These are phyloP conservation scores for Athelia psychrophila DNA, from an alignment of 1,284 basidiomycete species.

Conservation along the genomic window DNA sequence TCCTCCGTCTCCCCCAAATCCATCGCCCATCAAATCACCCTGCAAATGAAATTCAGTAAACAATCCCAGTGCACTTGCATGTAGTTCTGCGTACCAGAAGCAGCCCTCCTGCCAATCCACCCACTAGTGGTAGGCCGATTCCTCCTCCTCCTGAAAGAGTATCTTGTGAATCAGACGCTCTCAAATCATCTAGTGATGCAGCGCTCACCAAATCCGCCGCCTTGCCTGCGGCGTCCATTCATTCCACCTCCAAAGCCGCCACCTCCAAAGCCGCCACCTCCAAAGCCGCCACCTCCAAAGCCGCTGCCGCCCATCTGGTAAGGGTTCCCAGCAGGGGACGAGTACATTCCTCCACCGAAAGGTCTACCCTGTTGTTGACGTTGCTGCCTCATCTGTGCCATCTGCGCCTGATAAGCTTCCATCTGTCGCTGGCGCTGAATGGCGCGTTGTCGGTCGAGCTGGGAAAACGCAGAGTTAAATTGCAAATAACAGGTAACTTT, in stretches of 20 bases:
- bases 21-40: constrained; percentile 10
- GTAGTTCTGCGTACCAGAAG: constrained; percentile 36
- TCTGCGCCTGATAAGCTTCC: constrained; percentile 23
- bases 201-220: constrained; percentile 12
- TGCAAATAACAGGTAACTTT: constrained; percentile 1
- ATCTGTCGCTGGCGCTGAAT: constrained; percentile 13
- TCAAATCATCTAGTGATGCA: too few species aligned
- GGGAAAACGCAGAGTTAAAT: constrained; percentile 4
- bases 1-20: constrained; percentile 21
- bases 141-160: constrained; percentile 16
- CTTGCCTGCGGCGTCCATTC: constrained; percentile 21
- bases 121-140: constrained; percentile 49
- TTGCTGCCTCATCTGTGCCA: constrained; percentile 15
- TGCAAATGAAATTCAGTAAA: constrained; percentile 27
- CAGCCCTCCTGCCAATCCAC: constrained; percentile 60
- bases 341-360: constrained; percentile 9
- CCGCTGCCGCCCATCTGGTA: constrained; percentile 15
- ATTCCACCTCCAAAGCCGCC: constrained; percentile 13
- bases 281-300: constrained; percentile 12
- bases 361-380: constrained; percentile 14
- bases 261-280: constrained; percentile 12
- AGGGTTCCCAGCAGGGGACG: constrained; percentile 14
- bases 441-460: constrained; percentile 2
- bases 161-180: constrained; percentile 10
- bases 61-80: neutral